These are phyloP conservation scores for Cyclocybe aegerita DNA, from an alignment of 768 basidiomycete species.

Conservation along the genomic window DNA sequence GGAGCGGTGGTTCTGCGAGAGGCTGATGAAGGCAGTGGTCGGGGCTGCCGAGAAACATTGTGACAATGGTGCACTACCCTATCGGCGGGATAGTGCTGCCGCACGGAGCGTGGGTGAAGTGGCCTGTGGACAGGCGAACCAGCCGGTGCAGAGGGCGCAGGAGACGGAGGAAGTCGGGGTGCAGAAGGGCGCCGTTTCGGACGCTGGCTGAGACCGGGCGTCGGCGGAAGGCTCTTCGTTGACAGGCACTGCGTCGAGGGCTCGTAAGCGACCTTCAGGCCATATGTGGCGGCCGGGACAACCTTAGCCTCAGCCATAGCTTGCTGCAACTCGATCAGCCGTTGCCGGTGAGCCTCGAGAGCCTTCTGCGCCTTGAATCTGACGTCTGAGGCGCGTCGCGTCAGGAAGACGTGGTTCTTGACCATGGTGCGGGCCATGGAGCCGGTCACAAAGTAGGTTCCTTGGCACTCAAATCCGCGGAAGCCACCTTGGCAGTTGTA, in stretches of 20 bases:
- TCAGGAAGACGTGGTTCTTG: neutral
- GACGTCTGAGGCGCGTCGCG: neutral
- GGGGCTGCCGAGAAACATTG: too few relatives aligned
- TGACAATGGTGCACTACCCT: too few relatives aligned
- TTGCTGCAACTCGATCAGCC: neutral
- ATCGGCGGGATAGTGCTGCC: too few relatives aligned
- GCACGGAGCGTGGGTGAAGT: too few relatives aligned
- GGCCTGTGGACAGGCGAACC: too few relatives aligned
- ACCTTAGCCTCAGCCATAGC: neutral
- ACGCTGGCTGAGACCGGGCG: constrained; percentile 2
- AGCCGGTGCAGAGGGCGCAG: too few relatives aligned
- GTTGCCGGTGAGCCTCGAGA: neutral
- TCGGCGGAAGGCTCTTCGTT: constrained; percentile 7
- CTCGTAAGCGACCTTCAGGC: neutral
- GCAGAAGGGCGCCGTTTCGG: neutral
- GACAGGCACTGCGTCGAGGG: neutral
- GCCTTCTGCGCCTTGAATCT: neutral
- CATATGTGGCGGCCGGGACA: too few relatives aligned
- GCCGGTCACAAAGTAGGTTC: constrained; percentile 16
- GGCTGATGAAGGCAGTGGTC: too few relatives aligned
- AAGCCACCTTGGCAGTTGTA: constrained; percentile 25
- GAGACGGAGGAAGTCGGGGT: too few relatives aligned
- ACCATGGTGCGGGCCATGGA: constrained; percentile 1
- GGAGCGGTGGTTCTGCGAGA: too few relatives aligned
- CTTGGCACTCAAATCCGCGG: constrained; percentile 19